These are phyloP conservation scores for Calvatia gigantea DNA, from an alignment of 768 basidiomycete genomes.

Conservation along the genomic window DNA sequence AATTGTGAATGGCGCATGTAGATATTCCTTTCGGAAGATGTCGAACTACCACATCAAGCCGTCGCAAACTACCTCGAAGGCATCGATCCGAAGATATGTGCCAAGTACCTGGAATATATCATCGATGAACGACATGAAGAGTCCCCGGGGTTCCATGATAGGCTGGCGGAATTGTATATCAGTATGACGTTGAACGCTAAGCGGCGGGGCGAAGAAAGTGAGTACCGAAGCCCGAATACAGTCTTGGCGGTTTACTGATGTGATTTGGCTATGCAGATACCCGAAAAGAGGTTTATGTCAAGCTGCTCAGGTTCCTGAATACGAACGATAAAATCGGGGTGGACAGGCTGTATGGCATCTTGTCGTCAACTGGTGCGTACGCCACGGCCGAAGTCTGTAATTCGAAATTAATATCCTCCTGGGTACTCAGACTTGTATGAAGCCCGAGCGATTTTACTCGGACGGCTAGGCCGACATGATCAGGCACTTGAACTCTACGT, in stretches of 20 bases:
- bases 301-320: slow-evolving; percentile 75
- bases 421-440: slow-evolving; percentile 75
- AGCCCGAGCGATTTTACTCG: slow-evolving; percentile 88
- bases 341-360: slow-evolving; percentile 75
- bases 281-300: slow-evolving; percentile 53
- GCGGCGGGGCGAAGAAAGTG: slow-evolving; percentile 57
- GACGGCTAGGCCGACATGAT: slow-evolving; percentile 86
- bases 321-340: slow-evolving; percentile 65
- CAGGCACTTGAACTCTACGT: slow-evolving; percentile 95
- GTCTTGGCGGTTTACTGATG: background rate
- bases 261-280: slow-evolving; percentile 33
- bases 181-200: slow-evolving; percentile 58
- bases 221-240: slow-evolving; percentile 15
- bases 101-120: slow-evolving; percentile 82
- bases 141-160: slow-evolving; percentile 74
- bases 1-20: slow-evolving; percentile 24
- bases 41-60: slow-evolving; percentile 74
- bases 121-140: slow-evolving; percentile 73
- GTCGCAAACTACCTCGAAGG: slow-evolving; percentile 79
- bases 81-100: slow-evolving; percentile 65
- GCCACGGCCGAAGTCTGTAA: background rate
- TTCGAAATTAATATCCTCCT: background rate
- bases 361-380: slow-evolving; percentile 74
- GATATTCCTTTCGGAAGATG: slow-evolving; percentile 96
- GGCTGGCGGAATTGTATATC: slow-evolving; percentile 85